These are phyloP conservation scores for Pichia phayaonensis DNA, from an alignment of 805 yeast genomes.

Conservation along the genomic window DNA sequence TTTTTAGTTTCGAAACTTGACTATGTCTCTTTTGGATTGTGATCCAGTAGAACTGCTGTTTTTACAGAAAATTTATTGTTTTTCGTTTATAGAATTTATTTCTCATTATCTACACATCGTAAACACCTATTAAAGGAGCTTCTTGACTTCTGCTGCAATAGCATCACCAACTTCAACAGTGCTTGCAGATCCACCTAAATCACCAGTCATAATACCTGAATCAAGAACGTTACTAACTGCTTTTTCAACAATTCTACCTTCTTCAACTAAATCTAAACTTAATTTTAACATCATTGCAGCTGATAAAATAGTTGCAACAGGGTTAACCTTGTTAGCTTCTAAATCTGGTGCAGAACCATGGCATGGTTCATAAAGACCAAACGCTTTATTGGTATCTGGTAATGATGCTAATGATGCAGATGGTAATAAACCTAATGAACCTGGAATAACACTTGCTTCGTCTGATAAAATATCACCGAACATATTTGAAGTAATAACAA, in stretches of 20 bases:
- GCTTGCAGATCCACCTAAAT: slow-evolving; percentile 74
- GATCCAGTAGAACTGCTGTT: too few relatives aligned
- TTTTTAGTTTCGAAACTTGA: neutral
- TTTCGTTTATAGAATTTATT: neutral
- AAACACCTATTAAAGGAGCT: slow-evolving; percentile 15
- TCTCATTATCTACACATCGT: neutral
- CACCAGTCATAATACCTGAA: slow-evolving; percentile 82
- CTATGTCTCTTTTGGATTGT: too few relatives aligned
- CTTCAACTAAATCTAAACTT: slow-evolving; percentile 73
- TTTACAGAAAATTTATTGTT: too few relatives aligned
- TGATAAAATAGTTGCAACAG: slow-evolving; percentile 89
- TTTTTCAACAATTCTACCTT: slow-evolving; percentile 80
- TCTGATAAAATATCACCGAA: slow-evolving; percentile 98
- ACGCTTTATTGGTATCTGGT: slow-evolving; percentile 90
- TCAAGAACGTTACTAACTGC: slow-evolving; percentile 84
- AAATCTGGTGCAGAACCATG: slow-evolving; percentile 98
- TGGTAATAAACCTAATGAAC: slow-evolving; percentile 91
- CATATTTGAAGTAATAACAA: slow-evolving; percentile 90
- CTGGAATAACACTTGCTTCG: slow-evolving; percentile 97
- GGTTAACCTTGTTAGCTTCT: slow-evolving; percentile 81
- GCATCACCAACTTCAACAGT: slow-evolving; percentile 95
- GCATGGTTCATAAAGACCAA: slow-evolving; percentile 96
- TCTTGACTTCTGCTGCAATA: slow-evolving; percentile 62
- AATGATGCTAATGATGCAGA: slow-evolving; percentile 95
- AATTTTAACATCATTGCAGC: slow-evolving; percentile 97